Evolutionary conservation across 352 stramenopile species (phyloP).

Genomic region (Phytophthora parvispora): DNA sequence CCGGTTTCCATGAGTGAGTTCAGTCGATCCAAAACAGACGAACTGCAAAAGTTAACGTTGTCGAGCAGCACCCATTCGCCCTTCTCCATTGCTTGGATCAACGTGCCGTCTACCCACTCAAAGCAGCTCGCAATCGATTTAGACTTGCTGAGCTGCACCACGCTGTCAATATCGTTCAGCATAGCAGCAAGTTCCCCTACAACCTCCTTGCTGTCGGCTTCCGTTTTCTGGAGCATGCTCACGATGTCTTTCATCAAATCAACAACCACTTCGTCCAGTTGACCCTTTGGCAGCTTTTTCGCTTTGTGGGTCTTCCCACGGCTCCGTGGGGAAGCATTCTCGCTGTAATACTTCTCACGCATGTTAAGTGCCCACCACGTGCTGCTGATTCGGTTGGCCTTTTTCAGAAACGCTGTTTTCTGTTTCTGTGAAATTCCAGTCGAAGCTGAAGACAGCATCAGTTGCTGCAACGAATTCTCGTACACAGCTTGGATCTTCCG

Average conservation of each 20-base stretch:
- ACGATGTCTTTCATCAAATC: constrained; percentile 67
- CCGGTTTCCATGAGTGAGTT: constrained; percentile 99
- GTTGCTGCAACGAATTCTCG: constrained; percentile 51
- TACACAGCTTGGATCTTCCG: constrained; percentile 53
- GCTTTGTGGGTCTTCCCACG: constrained; percentile 22
- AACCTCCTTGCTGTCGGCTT: constrained; percentile 7
- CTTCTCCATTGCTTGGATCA: constrained; percentile 98
- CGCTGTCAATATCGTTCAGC: constrained; percentile 36
- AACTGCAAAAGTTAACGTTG: constrained; percentile 99
- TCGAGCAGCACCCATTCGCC: constrained; percentile 99
- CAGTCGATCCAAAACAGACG: constrained; percentile 99
- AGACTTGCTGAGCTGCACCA: constrained; percentile 74
- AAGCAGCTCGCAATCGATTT: constrained; percentile 91
- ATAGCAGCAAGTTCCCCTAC: constrained; percentile 23
- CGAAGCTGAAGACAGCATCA: constrained; percentile 41
- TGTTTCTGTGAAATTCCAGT: constrained; percentile 33
- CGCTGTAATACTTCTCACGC: constrained; percentile 53
- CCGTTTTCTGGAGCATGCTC: constrained; percentile 33
- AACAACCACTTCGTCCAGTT: constrained; percentile 71
- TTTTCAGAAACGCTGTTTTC: constrained; percentile 39
- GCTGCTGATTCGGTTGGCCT: constrained; percentile 45
- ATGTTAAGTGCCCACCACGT: constrained; percentile 62
- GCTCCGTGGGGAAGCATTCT: constrained; percentile 16
- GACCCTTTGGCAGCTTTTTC: constrained; percentile 70
- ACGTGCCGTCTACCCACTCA: constrained; percentile 98